Evolutionary conservation across 2,329 filamentous ascomycete species (phyloP), one percentile per base, ranked within the genome.

Genomic region (Huntiella bhutanensis): DNA sequence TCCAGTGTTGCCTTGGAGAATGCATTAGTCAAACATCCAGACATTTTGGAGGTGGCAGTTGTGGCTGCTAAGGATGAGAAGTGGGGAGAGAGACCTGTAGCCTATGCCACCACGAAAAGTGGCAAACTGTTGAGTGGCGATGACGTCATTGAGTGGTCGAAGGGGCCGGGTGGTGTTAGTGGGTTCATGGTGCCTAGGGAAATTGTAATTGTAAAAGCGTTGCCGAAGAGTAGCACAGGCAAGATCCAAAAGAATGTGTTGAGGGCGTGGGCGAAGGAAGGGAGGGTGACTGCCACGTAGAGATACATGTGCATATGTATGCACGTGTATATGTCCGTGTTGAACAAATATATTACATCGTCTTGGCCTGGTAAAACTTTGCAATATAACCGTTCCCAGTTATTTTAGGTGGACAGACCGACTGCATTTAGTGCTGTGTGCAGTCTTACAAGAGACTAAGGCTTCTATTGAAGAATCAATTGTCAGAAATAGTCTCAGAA

Each of bases 41-140:
- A 84, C 53, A 75, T 98, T 34, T 73, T 98, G 17, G 91, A 98
- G 64, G 87, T 81, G 1, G 91, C 85, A 34, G 87, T 95, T 32
- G 84, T 95, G 4, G 82, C 83, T 1, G 79, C 96, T 1, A 70
- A 80, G 0, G 87, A 96, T 59, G 78, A 77, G 34, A 83, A 92
- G 58, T 98, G 88, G 87, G 91, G 91, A 17, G 91, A 98, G 64
- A 67, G 84, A n/a, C 88, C 91, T 10, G 94, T 94, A 64, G 91
- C 88, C 0, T 98, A 84, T 58, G 65, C 96, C 50, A 96, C 91
- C 0, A 68, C 86, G 32, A 82, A 85, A 57, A 61, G 72, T 37
- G 79, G 75, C n/a, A 73, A 70, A 55, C 56, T 60, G 1, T 53
- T 85, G 13, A 51, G 49, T 3, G 60, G 59, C 4, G 66, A 77